These are phyloP conservation scores for Paramecium sonneborni DNA, from an alignment of 73 alveolate species.

Conservation along the genomic window DNA sequence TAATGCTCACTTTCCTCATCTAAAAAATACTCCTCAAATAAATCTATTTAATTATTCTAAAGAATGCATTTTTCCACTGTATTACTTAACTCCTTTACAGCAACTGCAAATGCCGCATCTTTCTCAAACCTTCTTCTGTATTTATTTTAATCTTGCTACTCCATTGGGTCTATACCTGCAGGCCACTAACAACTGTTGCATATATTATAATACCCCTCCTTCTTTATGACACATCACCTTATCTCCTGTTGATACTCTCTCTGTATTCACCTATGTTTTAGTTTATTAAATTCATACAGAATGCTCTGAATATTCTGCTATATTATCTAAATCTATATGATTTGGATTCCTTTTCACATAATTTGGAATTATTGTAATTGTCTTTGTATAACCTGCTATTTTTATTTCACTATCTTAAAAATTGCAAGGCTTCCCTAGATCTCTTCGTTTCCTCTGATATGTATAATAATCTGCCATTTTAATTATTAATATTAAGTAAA, in stretches of 20 bases:
- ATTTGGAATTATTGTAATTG: constrained; percentile 36
- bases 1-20: constrained; percentile 92
- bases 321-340: constrained; percentile 80
- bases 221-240: constrained; percentile 90
- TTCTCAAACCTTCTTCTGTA: constrained; percentile 83
- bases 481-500: neutral
- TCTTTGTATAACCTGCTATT: constrained; percentile 69
- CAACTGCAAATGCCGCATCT: constrained; percentile 87
- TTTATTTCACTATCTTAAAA: constrained; percentile 90
- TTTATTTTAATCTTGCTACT: constrained; percentile 81
- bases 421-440: constrained; percentile 83
- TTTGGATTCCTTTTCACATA: constrained; percentile 82
- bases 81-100: constrained; percentile 84
- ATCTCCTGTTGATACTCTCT: constrained; percentile 83
- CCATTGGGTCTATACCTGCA: constrained; percentile 84
- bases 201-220: constrained; percentile 79
- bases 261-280: constrained; percentile 81
- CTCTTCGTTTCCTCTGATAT: constrained; percentile 86
- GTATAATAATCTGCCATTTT: constrained; percentile 74
- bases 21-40: constrained; percentile 95
- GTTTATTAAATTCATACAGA: constrained; percentile 66
- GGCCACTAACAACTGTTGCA: constrained; percentile 84
- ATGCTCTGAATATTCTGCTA: constrained; percentile 84
- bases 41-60: constrained; percentile 96
- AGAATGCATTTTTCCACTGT: constrained; percentile 87